phyloP scores from a whole-genome alignment of 371 early-diverging fungal genomes.

The Mucor irregularis region DNA sequence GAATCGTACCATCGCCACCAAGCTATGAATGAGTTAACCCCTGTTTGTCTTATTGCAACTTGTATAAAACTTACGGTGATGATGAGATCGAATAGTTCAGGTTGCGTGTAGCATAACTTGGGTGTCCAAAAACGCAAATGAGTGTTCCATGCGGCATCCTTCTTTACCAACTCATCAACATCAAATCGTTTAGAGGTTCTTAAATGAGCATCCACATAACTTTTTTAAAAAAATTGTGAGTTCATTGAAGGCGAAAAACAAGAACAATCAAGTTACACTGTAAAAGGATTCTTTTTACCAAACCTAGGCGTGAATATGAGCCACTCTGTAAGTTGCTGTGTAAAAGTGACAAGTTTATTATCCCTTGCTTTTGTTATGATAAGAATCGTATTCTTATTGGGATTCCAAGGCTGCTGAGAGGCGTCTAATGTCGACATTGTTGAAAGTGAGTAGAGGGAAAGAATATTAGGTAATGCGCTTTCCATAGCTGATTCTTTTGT shows the following conservation, averaged over 20 bases:
- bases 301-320: constrained; percentile 58
- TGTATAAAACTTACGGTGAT: constrained; percentile 57
- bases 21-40: too few species aligned
- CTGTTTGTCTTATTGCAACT: not conserved
- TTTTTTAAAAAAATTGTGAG: constrained; percentile 4
- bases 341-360: constrained; percentile 63
- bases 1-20: constrained; percentile 88
- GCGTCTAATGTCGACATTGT: too few species aligned
- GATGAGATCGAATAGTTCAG: constrained; percentile 73
- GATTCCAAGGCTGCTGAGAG: too few species aligned
- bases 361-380: constrained; percentile 89
- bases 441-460: too few species aligned
- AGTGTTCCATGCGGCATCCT: constrained; percentile 40
- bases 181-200: constrained; percentile 56
- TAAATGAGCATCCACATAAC: constrained; percentile 67
- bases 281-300: constrained; percentile 57
- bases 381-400: constrained; percentile 60
- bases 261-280: constrained; percentile 41
- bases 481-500: too few species aligned
- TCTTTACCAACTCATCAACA: constrained; percentile 45
- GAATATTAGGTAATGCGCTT: too few species aligned
- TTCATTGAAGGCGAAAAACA: too few species aligned
- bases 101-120: constrained; percentile 62
- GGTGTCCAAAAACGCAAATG: constrained; percentile 77
- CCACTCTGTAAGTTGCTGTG: constrained; percentile 80